phyloP scores from a whole-genome alignment of 2,329 filamentous ascomycete species.

The Seiridium unicorne region DNA sequence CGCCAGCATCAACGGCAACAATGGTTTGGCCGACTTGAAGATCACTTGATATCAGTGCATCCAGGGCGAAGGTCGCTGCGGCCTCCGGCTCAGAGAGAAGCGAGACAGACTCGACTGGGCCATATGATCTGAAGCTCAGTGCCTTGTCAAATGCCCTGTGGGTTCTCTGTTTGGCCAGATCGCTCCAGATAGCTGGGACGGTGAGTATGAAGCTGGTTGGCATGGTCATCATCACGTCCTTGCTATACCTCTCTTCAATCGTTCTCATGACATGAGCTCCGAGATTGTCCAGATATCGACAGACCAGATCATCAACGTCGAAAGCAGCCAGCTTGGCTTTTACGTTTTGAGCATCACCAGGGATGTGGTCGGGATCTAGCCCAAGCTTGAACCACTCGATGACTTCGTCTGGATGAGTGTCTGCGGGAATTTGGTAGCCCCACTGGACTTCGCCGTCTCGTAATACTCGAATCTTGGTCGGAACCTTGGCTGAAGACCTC shows the following conservation, averaged over 20 bases:
- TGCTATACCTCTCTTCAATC: not conserved
- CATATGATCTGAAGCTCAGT: not conserved
- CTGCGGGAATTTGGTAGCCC: not conserved
- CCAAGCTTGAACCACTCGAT: constrained; percentile 1
- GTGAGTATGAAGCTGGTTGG: not conserved
- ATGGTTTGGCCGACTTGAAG: constrained; percentile 45
- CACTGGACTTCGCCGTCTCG: not conserved
- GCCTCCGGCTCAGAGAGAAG: constrained; percentile 53
- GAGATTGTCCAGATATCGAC: not conserved
- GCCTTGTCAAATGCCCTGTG: not conserved
- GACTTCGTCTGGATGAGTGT: not conserved
- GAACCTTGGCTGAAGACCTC: not conserved
- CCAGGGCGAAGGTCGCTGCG: constrained; percentile 48
- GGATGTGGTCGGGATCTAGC: not conserved
- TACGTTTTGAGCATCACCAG: not conserved
- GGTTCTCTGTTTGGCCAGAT: not conserved
- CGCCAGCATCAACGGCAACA: constrained; percentile 53
- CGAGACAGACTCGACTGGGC: not conserved
- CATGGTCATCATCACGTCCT: not conserved
- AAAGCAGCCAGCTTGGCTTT: not conserved
- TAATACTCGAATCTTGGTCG: not conserved
- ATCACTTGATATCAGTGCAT: constrained; percentile 38
- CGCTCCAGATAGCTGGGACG: not conserved
- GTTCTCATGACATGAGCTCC: not conserved
- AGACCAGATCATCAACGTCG: not conserved